phyloP scores from a whole-genome alignment of 2,329 filamentous ascomycete species.

The Arthrinium phaeospermum region DNA sequence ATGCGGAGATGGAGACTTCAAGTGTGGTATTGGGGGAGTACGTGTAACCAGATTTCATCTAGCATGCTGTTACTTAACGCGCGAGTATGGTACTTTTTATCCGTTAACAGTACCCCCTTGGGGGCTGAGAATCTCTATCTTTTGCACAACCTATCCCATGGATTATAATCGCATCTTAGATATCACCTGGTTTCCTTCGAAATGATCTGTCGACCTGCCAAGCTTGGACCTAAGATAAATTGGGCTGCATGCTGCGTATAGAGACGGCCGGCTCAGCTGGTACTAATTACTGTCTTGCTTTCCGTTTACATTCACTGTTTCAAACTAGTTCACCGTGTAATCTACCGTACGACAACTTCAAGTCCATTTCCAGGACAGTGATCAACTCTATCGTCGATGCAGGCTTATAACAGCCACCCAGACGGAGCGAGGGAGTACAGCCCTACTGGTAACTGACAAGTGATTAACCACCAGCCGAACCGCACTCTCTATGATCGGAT shows the following conservation, averaged over 20 bases:
- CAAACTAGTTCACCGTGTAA: slow-evolving; percentile 15
- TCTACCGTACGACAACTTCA: neutral
- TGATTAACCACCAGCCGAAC: neutral
- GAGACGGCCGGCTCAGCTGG: neutral
- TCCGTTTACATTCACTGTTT: slow-evolving; percentile 23
- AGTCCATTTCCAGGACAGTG: neutral
- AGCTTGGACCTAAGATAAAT: no score
- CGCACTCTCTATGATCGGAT: neutral
- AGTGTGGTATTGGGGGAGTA: neutral
- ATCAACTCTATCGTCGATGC: neutral
- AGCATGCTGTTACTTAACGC: neutral
- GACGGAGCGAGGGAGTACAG: neutral
- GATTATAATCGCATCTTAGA: neutral
- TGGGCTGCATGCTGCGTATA: neutral
- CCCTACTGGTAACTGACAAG: neutral
- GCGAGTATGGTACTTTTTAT: no score
- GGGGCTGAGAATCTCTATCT: neutral
- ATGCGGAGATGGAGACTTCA: neutral
- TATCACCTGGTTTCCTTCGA: neutral
- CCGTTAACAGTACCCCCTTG: no score
- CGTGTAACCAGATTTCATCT: neutral
- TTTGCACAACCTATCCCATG: neutral
- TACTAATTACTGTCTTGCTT: slow-evolving; percentile 1
- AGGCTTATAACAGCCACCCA: neutral
- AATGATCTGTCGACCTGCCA: neutral